Percentiles rank a stretch among this genome's conserved stretches.
Conservation (phyloP, 2,329 filamentous ascomycete species). For the Cladophialophora carrionii region DNA sequence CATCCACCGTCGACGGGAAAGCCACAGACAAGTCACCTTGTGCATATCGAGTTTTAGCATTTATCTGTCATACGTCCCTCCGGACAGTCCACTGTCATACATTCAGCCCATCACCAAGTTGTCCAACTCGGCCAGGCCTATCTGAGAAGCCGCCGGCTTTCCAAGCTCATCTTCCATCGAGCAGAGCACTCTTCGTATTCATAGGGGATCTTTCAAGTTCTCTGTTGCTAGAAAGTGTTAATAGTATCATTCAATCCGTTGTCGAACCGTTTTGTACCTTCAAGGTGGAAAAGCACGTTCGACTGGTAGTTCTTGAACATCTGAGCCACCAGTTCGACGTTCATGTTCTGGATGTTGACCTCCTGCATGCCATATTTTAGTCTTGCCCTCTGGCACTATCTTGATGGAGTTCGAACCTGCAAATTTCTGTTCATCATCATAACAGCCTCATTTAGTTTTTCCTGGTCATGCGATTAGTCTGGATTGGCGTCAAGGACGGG, state of each 20-base stretch:
- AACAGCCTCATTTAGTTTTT: slow-evolving; percentile 95
- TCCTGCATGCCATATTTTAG: slow-evolving; percentile 61
- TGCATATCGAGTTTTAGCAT: not conserved
- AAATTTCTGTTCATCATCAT: slow-evolving; percentile 91
- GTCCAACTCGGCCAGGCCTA: not conserved
- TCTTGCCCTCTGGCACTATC: not conserved
- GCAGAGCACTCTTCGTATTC: slow-evolving; percentile 36
- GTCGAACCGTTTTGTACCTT: slow-evolving; percentile 66
- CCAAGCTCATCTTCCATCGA: not conserved
- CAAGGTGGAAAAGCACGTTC: slow-evolving; percentile 94
- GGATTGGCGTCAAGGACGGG: slow-evolving; percentile 9
- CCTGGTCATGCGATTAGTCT: slow-evolving; percentile 57
- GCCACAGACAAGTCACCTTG: not conserved
- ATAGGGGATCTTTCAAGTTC: slow-evolving; percentile 76
- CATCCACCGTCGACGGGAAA: not conserved
- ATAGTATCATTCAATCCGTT: not conserved
- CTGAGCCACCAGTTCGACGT: slow-evolving; percentile 93
- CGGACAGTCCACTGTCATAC: not conserved
- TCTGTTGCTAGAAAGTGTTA: slow-evolving; percentile 67
- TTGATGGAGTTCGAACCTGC: slow-evolving; percentile 59
- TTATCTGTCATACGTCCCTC: not conserved
- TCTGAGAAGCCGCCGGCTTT: not conserved
- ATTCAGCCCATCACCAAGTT: not conserved
- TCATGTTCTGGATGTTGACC: slow-evolving; percentile 99
- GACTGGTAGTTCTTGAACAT: slow-evolving; percentile 99